A percentile compares a stretch with the other conserved stretches of the same genome.
Conservation (phyloP, 2,329 filamentous ascomycete genomes). For the Ophiocordyceps camponoti-rufipedis region DNA sequence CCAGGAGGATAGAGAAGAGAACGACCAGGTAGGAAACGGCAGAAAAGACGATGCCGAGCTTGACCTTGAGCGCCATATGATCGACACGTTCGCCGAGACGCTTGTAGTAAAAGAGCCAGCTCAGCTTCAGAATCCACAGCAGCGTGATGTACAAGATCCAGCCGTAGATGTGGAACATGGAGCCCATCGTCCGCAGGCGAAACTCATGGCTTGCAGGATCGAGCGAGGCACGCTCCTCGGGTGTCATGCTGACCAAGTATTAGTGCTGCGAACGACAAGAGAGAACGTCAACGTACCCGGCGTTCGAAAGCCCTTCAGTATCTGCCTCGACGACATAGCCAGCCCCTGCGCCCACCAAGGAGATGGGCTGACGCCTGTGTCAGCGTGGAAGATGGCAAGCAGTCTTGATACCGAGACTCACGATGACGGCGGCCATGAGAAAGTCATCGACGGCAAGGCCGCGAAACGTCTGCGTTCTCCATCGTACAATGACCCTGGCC, state of each 20-base stretch:
- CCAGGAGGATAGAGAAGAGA: constrained; percentile 28
- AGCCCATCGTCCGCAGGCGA: constrained; percentile 14
- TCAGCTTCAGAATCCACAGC: constrained; percentile 34
- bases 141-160: constrained; percentile 35
- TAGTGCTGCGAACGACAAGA: not conserved
- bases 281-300: not conserved
- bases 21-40: constrained; percentile 27
- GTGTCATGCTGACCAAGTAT: not conserved
- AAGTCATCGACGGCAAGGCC: not conserved
- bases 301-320: not conserved
- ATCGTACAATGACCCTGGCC: not conserved
- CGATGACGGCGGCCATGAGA: not conserved
- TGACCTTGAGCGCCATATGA: constrained; percentile 15
- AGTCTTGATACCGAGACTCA: not conserved
- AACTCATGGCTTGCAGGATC: not conserved
- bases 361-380: not conserved
- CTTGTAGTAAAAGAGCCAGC: constrained; percentile 35
- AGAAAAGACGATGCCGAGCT: constrained; percentile 29
- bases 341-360: not conserved
- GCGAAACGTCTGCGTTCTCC: not conserved
- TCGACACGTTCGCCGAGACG: constrained; percentile 23
- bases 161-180: constrained; percentile 35
- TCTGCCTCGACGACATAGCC: not conserved
- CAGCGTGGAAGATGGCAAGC: not conserved
- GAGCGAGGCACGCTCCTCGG: not conserved